A percentile compares a stretch with the other conserved stretches of the same genome.
phyloP scores from a whole-genome alignment of 2,329 filamentous ascomycete genomes.

The Calonectria crousiana region DNA sequence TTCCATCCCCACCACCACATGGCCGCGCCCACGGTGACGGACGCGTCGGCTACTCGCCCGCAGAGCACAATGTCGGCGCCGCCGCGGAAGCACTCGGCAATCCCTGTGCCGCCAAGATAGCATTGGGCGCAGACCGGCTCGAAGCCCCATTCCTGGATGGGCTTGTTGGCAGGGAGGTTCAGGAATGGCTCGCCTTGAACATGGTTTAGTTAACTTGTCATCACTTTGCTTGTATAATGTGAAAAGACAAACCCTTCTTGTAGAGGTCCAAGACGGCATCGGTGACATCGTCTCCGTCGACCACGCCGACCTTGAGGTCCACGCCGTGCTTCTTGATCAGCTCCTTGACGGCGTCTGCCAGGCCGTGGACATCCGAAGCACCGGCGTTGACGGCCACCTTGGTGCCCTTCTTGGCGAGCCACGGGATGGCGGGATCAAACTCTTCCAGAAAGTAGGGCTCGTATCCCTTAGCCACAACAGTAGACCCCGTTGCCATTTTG shows the following conservation, averaged over 20 bases:
- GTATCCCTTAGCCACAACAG: conserved; percentile 49
- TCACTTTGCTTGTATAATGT: no score
- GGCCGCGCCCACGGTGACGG: conserved; percentile 65
- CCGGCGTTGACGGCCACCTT: conserved; percentile 54
- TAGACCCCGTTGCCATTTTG: conserved; percentile 43
- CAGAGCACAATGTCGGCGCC: conserved; percentile 61
- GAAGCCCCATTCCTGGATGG: conserved; percentile 43
- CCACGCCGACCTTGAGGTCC: conserved; percentile 49
- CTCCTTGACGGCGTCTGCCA: conserved; percentile 36
- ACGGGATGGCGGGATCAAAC: conserved; percentile 46
- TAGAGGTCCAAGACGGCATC: conserved; percentile 41
- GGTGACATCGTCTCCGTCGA: conserved; percentile 51
- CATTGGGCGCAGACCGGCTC: conserved; percentile 48
- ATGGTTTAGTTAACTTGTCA: conserved; percentile 5
- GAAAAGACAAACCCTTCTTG: conserved; percentile 31
- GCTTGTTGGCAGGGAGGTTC: conserved; percentile 39
- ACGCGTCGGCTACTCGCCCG: conserved; percentile 60
- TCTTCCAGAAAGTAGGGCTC: conserved; percentile 55
- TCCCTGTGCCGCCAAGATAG: conserved; percentile 62
- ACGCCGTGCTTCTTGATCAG: conserved; percentile 47
- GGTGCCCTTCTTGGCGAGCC: conserved; percentile 45
- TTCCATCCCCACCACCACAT: conserved; percentile 67
- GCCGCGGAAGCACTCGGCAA: conserved; percentile 52
- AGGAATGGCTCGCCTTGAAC: conserved; percentile 33
- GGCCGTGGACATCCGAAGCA: conserved; percentile 45